Evolutionary conservation across 371 early-diverging fungal genomes (phyloP), one percentile per base, ranked within the genome.

Genomic region (Mortierella sp.): DNA sequence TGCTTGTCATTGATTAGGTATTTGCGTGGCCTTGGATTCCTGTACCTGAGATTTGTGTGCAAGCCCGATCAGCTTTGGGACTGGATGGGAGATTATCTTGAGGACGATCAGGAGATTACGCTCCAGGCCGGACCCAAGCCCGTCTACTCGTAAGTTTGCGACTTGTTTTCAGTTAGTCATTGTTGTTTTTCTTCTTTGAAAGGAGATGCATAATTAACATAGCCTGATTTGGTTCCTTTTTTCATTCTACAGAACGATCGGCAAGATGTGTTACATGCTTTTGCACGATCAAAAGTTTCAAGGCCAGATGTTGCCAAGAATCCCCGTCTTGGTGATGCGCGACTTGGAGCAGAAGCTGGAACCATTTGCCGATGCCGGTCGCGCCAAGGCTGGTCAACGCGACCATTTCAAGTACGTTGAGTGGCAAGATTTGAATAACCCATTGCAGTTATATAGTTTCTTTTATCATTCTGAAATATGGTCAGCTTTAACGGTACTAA

Each of bases 41-140:
- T 97, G 55, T 97, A 97, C 81, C 83, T 97, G 77, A 93, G 97
- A 60, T 97, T 95, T 86, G 96, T 95, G 4, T 94, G 95, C 86
- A 93, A 95, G 71, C 96, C 97, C 4, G 91, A 91, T 43, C 88
- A 95, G 74, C 86, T 96, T 18, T 96, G 96, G 96, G 95, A 93
- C 74, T 97, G 97, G 97, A 93, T 94, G 55, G 94, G 92, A 55
- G 91, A 92, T 4, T 96, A 95, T 75, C 86, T 97, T 7, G 96
- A 96, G 55, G 96, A 96, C 79, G 95, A 93, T 35, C 95, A 95
- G 79, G 94, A 94, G 75, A 88, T 97, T 27, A 89, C 90, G 12
- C 82, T 96, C 3, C 91, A 93, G 21, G 89, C 92, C 60, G 96
- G 96, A 5, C 88, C 91, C 11, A 89, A 92, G 41, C 93, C 96